Percentiles rank a stretch among this genome's conserved stretches.
Evolutionary conservation across 345 rosid species (phyloP).

Genomic region (Salix purpurea): DNA sequence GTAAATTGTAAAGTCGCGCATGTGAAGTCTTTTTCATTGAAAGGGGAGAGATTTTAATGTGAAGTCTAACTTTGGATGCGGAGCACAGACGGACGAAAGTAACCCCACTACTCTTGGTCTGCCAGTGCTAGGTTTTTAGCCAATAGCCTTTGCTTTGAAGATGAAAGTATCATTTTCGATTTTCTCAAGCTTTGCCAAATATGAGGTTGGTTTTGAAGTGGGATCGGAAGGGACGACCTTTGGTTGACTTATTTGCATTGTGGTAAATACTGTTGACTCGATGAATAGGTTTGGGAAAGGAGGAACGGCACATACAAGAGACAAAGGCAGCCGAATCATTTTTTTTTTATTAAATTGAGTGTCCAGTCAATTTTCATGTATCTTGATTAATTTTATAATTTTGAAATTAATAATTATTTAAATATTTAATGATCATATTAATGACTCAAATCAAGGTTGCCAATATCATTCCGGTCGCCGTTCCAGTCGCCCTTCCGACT

Average conservation of each 20-base stretch:
- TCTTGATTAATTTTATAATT: too few relatives aligned
- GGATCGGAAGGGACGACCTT: slow-evolving; percentile 12
- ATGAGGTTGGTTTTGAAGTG: background rate
- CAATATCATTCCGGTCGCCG: too few relatives aligned
- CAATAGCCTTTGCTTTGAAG: background rate
- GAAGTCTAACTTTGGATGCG: slow-evolving; percentile 26
- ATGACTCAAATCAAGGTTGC: too few relatives aligned
- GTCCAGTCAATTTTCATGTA: accelerated
- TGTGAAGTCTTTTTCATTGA: background rate
- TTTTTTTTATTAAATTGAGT: too few relatives aligned
- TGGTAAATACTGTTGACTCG: slow-evolving; percentile 18
- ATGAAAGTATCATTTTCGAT: background rate
- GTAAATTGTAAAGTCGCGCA: background rate
- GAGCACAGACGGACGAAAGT: slow-evolving; percentile 1
- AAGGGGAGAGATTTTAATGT: background rate
- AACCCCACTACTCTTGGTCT: slow-evolving; percentile 42
- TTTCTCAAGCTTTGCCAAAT: background rate
- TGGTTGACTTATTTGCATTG: slow-evolving; percentile 15
- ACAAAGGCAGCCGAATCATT: background rate
- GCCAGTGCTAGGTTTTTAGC: slow-evolving; percentile 26
- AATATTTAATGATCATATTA: too few relatives aligned
- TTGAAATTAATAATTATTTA: too few relatives aligned
- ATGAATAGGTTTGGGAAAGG: background rate
- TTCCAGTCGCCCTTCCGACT: too few relatives aligned
- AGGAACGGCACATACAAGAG: background rate